Conservation (phyloP, 73 alveolate species). For the Symbiodinium natans region DNA sequence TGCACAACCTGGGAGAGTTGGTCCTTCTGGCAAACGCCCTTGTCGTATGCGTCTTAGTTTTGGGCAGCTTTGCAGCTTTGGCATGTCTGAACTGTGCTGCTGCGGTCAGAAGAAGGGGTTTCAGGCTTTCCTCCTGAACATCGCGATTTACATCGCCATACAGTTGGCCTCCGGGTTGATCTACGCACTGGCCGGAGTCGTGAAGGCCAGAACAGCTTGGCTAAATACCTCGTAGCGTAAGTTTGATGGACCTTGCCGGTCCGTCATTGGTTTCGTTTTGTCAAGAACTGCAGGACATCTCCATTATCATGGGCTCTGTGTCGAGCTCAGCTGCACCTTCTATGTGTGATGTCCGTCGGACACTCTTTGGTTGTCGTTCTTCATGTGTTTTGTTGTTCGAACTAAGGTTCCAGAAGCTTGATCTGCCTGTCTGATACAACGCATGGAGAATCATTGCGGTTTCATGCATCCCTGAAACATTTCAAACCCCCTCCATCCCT, state of each 20-base stretch:
- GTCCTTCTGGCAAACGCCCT: conserved; percentile 47
- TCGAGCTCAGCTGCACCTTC: not conserved
- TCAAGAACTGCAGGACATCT: conserved; percentile 26
- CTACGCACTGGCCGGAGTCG: conserved; percentile 63
- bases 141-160: conserved; percentile 75
- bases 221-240: not conserved
- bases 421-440: no score
- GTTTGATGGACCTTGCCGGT: not conserved
- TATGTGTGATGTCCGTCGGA: no score
- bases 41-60: not conserved
- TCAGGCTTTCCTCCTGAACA: conserved; percentile 56
- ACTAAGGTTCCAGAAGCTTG: not conserved
- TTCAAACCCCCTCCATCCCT: no score
- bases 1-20: conserved; percentile 50
- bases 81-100: not conserved
- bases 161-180: conserved; percentile 77
- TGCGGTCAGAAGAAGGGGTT: not conserved
- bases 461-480: no score
- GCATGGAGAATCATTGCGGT: no score
- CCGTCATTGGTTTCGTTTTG: not conserved
- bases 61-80: not conserved
- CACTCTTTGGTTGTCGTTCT: no score
- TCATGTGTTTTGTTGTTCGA: not conserved
- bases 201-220: not conserved
- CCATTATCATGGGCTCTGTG: conserved; percentile 77